Evolutionary conservation across 1,284 basidiomycete species (phyloP).

Genomic region (Apiotrichum domesticum): DNA sequence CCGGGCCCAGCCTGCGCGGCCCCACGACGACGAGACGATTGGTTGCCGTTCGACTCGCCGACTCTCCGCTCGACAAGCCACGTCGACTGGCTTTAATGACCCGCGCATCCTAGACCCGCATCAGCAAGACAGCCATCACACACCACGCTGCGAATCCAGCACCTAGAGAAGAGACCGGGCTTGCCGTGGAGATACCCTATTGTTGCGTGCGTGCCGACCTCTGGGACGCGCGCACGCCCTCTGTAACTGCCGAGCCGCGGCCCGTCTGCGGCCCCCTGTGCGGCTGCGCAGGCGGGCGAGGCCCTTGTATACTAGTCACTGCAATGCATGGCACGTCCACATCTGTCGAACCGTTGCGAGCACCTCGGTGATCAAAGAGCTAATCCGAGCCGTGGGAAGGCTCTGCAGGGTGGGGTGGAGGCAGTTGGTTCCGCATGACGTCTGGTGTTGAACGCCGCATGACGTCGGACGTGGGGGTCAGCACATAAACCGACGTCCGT

Average conservation of each 20-base stretch:
- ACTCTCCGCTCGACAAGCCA: conserved; percentile 4
- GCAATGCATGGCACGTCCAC: conserved; percentile 25
- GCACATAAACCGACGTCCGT: too few relatives aligned
- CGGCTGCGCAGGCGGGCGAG: background rate
- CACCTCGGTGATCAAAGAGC: too few relatives aligned
- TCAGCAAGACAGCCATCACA: background rate
- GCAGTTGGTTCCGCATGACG: too few relatives aligned
- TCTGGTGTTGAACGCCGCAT: too few relatives aligned
- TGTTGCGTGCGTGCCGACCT: background rate
- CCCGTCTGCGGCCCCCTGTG: background rate
- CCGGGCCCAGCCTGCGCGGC: background rate
- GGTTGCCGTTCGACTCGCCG: background rate
- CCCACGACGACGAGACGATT: background rate
- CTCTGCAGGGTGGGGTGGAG: too few relatives aligned
- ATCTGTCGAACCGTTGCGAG: background rate
- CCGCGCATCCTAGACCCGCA: too few relatives aligned
- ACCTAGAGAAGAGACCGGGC: conserved; percentile 6
- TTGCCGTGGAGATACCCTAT: conserved; percentile 4
- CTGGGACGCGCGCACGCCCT: background rate
- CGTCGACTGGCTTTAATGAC: background rate
- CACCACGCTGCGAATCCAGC: background rate
- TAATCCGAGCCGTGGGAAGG: too few relatives aligned
- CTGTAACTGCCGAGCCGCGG: conserved; percentile 7
- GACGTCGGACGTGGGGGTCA: too few relatives aligned
- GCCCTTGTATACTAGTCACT: conserved; percentile 24